Percentiles rank a stretch among this genome's conserved stretches.
phyloP scores from a whole-genome alignment of 495 filamentous ascomycete species.

The Terfezia claveryi region DNA sequence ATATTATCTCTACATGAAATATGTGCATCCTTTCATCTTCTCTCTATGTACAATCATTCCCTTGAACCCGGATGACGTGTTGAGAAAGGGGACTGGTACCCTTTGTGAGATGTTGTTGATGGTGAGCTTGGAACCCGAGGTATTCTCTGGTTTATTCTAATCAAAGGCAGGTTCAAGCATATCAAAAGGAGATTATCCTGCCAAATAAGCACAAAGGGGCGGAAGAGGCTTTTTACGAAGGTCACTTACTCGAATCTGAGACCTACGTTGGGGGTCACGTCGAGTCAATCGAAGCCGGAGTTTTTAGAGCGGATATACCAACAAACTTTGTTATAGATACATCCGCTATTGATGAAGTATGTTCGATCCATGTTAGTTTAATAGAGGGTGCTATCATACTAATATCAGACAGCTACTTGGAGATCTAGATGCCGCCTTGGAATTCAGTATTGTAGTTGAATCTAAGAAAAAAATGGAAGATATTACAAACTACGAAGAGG shows the following conservation, averaged over 20 bases:
- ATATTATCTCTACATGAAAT: constrained; percentile 99
- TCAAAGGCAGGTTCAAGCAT: constrained; percentile 45
- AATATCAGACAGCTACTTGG: constrained; percentile 29
- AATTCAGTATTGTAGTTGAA: constrained; percentile 81
- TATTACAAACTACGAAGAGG: constrained; percentile 74
- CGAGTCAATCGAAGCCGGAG: constrained; percentile 96
- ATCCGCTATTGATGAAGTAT: constrained; percentile 54
- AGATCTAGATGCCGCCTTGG: constrained; percentile 76
- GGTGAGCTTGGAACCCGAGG: constrained; percentile 24
- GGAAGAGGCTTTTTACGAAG: constrained; percentile 87
- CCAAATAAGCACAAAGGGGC: constrained; percentile 91
- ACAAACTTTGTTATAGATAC: constrained; percentile 78
- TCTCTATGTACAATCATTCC: constrained; percentile 93
- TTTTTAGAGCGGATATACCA: constrained; percentile 89
- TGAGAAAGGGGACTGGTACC: constrained; percentile 91
- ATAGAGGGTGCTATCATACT: background rate
- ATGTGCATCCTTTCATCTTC: constrained; percentile 98
- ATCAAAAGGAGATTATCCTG: constrained; percentile 71
- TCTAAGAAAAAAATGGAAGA: constrained; percentile 87
- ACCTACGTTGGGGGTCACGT: constrained; percentile 98
- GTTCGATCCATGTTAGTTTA: background rate
- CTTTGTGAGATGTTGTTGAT: constrained; percentile 97
- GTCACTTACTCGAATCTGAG: constrained; percentile 84
- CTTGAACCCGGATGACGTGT: constrained; percentile 70
- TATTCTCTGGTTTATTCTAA: constrained; percentile 11